Base-by-base conservation (phyloP, 2,329 filamentous ascomycete species). In the Nemania abortiva region DNA sequence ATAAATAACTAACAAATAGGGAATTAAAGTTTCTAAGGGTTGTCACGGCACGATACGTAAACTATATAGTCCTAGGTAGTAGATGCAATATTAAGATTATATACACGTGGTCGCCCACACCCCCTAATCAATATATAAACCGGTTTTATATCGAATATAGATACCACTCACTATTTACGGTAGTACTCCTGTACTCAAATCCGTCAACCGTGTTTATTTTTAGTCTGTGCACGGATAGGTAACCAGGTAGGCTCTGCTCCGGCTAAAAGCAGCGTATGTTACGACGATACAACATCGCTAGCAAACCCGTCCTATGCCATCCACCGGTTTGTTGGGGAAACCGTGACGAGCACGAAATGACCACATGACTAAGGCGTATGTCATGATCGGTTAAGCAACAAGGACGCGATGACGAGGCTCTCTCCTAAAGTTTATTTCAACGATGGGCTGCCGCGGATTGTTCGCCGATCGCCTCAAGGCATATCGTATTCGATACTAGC, bases 181-280 rank as follows among this genome's bases (percentile, higher is more conserved):
- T 27, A 52, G 27, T 9, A 29, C 15, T 20, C 13, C 20, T 20
- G 34, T 54, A 9, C 29, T 18, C 10, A 2, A 50, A 27, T 20
- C 47, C 47, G 34, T 54, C 11, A 18, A 54, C 6, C 27, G 20
- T 54, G 29, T 29, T 54, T 54, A 54, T 54, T 54, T 54, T 54
- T 54, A 54, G 52, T 5, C 1, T 9, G 52, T 13, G 24, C 18
- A 54, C 4, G 20, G 34, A 31, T 13, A 31, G 52, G 15, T 54
- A 9, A 18, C 3, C 6, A 31, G 27, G 29, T 53, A 15, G 45
- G 13, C n/a, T 31, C 27, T 22, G n/a, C 31, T 39, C 54, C 13
- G 54, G 54, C 54, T 56, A 56, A 56, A 56, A 56, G 54, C 54
- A 42, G 54, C 54, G 15, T 54, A 54, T 29, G 27, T 54, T 31